Percentiles rank a stretch among this genome's conserved stretches.
Conservation (phyloP, 228 moss, liverwort and hornwort species). For the Sphagnum fallax region DNA sequence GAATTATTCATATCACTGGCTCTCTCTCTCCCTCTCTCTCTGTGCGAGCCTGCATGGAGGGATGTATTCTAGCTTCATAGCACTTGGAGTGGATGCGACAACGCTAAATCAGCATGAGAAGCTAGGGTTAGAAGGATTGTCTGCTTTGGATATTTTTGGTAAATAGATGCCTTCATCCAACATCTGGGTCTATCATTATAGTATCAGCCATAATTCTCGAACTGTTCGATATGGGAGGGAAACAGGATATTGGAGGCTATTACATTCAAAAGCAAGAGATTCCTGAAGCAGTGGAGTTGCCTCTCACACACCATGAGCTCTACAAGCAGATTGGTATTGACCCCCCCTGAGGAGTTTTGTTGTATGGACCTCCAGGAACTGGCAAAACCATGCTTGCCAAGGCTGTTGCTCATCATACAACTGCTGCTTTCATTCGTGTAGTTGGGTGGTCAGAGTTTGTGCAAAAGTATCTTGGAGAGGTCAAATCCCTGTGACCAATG, state of each 20-base stretch:
- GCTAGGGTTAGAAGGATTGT: too few relatives aligned
- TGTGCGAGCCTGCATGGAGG: too few relatives aligned
- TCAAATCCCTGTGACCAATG: conserved; percentile 2
- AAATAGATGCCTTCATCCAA: too few relatives aligned
- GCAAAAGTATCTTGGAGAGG: conserved; percentile 95
- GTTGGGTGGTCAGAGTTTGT: conserved; percentile 96
- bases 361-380: conserved; percentile 85
- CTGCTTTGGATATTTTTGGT: too few relatives aligned
- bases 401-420: conserved; percentile 94
- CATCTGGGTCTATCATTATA: too few relatives aligned
- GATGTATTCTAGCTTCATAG: too few relatives aligned
- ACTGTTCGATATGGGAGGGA: background rate
- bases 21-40: too few relatives aligned
- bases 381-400: conserved; percentile 96
- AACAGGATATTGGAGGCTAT: conserved; percentile 92
- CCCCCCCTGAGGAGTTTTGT: conserved; percentile 74
- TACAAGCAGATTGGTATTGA: conserved; percentile 94
- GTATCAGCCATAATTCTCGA: too few relatives aligned
- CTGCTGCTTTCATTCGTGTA: conserved; percentile 92
- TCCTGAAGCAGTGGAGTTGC: conserved; percentile 84
- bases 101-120: too few relatives aligned
- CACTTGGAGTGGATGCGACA: too few relatives aligned
- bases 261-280: conserved; percentile 92
- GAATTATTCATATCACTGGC: too few relatives aligned
- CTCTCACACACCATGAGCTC: conserved; percentile 85